Evolutionary conservation across 192 early-diverging fungal species (phyloP), one percentile per base, ranked within the genome.

Genomic region (Backusella mclennaniae): DNA sequence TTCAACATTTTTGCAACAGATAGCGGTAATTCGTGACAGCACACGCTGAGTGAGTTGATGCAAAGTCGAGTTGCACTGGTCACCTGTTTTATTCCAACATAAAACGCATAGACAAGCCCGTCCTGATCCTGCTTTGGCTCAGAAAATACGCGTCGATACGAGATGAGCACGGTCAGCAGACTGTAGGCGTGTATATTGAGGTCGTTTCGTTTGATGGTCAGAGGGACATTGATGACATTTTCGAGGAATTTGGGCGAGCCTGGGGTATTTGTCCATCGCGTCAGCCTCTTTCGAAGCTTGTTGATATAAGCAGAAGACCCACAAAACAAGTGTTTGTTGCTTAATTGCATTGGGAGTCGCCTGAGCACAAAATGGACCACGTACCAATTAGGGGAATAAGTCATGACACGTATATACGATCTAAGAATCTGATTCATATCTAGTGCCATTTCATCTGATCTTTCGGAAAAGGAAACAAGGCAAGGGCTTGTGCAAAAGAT

Each of bases 21-120:
- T 12, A 84, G 80, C 0, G 96, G 95, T 12, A 99, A 77, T 77
- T 98, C 95, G 59, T 92, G 87, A 73, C 96, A 92, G 33, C 91
- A 90, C 11, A 97, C 80, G 26, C 87, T 91, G 33, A 99, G 85
- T 6, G 91, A 90, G 56, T 98, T 90, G 39, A 98, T 89, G 77
- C 95, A 97, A 35, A 88, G 87, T 75, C 91, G 91, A 15, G 95
- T 91, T 17, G 91, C 90, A 4, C 84, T 84, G 4, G 91, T 88
- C 75, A 92, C 89, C 15, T 88, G 85, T 7, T 86, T 86, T 68
- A 97, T 84, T 3, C 96, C 96, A 29, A 87, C 81, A 38, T 90
- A 86, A 77, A 99, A 95, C 3, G 93, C 86, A 35, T 78, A 70
- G 19, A 96, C 88, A 6, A 98, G 83, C 42, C 89, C 86, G 66